Evolutionary conservation across 2,329 filamentous ascomycete species (phyloP).

Genomic region (Trichophyton benhamiae): DNA sequence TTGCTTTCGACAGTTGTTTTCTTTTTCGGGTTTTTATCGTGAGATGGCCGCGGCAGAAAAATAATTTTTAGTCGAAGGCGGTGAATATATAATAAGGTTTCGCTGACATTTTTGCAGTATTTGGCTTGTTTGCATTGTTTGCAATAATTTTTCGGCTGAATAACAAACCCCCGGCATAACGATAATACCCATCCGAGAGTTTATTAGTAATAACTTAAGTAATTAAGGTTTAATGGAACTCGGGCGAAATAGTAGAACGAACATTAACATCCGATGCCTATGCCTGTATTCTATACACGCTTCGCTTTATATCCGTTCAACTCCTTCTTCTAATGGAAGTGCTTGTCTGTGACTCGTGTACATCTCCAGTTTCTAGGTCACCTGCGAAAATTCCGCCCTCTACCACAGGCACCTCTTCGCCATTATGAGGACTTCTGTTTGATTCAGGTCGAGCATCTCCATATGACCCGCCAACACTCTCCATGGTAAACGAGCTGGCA

Average conservation of each 20-base stretch:
- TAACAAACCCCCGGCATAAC: neutral
- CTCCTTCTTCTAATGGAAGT: slow-evolving; percentile 21
- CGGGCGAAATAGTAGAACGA: neutral
- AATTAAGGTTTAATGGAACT: too few species aligned
- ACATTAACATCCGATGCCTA: neutral
- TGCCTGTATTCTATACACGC: neutral
- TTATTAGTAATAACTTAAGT: too few species aligned
- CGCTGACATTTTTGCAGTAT: neutral
- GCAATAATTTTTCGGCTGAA: neutral
- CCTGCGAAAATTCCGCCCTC: slow-evolving; percentile 25
- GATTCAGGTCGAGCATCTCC: slow-evolving; percentile 29
- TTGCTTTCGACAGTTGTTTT: neutral
- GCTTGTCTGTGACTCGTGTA: slow-evolving; percentile 24
- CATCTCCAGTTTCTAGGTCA: slow-evolving; percentile 32
- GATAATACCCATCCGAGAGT: neutral
- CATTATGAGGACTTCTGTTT: neutral
- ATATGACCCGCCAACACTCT: slow-evolving; percentile 56
- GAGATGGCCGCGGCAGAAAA: neutral
- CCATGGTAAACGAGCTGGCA: slow-evolving; percentile 63
- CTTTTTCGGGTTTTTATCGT: neutral
- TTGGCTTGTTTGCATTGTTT: neutral
- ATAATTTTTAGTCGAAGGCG: neutral
- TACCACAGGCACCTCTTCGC: slow-evolving; percentile 5
- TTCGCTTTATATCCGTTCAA: slow-evolving; percentile 15
- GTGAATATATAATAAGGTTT: neutral